Evolutionary conservation across 192 early-diverging fungal genomes (phyloP).

Genomic region (Coemansia furcata): DNA sequence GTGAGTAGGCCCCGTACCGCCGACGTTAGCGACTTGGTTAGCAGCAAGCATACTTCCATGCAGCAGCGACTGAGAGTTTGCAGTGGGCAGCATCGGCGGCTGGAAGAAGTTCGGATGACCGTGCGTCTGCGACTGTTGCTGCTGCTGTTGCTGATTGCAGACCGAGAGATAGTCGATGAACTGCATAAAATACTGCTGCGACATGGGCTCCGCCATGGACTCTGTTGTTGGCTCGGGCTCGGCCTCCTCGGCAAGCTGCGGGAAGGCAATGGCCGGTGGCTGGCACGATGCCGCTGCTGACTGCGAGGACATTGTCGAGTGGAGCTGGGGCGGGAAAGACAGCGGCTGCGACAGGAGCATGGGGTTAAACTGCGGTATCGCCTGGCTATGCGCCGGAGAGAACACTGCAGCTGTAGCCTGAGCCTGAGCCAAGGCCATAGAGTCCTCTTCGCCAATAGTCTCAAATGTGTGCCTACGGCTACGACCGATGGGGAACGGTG

Average conservation of each 20-base stretch:
- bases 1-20: conserved; percentile 6
- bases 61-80: neutral
- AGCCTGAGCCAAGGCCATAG: conserved; percentile 24
- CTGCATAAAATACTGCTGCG: conserved; percentile 50
- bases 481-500: conserved; percentile 10
- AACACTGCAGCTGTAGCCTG: neutral
- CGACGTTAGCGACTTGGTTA: neutral
- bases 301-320: neutral
- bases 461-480: conserved; percentile 43
- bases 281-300: neutral
- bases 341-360: conserved; percentile 46
- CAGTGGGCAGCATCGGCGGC: conserved; percentile 10
- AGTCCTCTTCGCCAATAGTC: conserved; percentile 46
- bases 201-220: conserved; percentile 14
- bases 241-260: conserved; percentile 38
- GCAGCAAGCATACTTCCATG: conserved; percentile 12
- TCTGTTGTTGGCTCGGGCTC: conserved; percentile 3
- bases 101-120: neutral
- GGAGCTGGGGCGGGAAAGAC: conserved; percentile 38
- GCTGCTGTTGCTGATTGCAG: conserved; percentile 24
- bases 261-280: conserved; percentile 27
- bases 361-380: conserved; percentile 31
- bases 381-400: conserved; percentile 6
- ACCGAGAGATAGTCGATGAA: conserved; percentile 48
- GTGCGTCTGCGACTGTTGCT: conserved; percentile 8